Conservation (phyloP, 2,329 filamentous ascomycete species). For the Ramichloridium luteum region DNA sequence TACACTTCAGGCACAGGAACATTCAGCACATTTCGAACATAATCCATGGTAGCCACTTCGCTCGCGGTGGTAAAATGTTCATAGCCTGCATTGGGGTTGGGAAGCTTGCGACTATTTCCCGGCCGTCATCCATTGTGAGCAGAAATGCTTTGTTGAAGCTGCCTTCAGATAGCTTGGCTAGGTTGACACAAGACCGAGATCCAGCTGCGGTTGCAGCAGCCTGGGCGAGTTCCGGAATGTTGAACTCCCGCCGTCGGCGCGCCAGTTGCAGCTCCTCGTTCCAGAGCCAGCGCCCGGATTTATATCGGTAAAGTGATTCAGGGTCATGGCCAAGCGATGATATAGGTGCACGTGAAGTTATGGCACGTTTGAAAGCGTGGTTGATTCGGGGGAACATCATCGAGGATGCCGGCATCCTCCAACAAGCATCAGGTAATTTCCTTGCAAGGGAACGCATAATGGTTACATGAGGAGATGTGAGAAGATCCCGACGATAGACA, state of each 20-base stretch:
- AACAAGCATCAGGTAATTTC: too few relatives aligned
- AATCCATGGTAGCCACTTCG: constrained; percentile 7
- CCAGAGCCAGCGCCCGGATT: constrained; percentile 7
- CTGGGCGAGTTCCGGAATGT: constrained; percentile 20
- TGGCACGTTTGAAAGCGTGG: constrained; percentile 2
- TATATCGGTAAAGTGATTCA: constrained; percentile 4
- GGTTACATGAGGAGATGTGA: too few relatives aligned
- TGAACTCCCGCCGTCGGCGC: constrained; percentile 14
- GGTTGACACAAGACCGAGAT: constrained; percentile 16
- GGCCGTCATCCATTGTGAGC: constrained; percentile 26
- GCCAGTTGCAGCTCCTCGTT: constrained; percentile 3
- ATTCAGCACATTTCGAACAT: constrained; percentile 6
- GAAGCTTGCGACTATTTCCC: constrained; percentile 27
- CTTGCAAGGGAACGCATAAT: too few relatives aligned
- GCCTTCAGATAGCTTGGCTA: constrained; percentile 24
- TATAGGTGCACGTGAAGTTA: constrained; percentile 2
- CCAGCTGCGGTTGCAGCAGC: constrained; percentile 18
- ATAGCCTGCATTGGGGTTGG: constrained; percentile 27
- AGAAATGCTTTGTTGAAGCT: constrained; percentile 26
- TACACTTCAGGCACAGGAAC: constrained; percentile 15
- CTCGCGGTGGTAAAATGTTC: constrained; percentile 24
- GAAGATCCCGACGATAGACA: too few relatives aligned
- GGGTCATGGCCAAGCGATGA: constrained; percentile 1
- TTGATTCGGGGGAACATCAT: constrained; percentile 2
- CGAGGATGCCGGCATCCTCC: too few relatives aligned